Percentiles rank a stretch among this genome's conserved stretches.
phyloP scores from a whole-genome alignment of 495 filamentous ascomycete species.

The Viridothelium virens region DNA sequence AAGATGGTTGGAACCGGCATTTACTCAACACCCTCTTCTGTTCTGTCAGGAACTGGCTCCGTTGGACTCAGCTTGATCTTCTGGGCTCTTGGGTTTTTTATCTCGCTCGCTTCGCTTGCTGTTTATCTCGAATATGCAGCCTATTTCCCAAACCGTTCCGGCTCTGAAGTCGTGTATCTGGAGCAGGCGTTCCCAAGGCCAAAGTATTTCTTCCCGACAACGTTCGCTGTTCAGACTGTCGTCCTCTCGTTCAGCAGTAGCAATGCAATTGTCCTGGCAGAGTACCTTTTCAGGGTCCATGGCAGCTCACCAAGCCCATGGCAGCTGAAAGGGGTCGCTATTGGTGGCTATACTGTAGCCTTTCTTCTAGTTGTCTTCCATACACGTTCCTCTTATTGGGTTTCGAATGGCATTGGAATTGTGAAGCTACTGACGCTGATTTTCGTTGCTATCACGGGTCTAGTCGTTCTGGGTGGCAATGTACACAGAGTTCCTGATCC shows the following conservation, averaged over 20 bases:
- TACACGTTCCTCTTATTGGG: slow-evolving; percentile 47
- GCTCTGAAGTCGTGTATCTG: slow-evolving; percentile 57
- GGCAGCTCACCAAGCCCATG: slow-evolving; percentile 44
- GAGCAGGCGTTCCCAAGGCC: slow-evolving; percentile 59
- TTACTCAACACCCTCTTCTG: slow-evolving; percentile 53
- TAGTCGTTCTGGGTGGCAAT: slow-evolving; percentile 54
- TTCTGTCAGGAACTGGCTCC: slow-evolving; percentile 50
- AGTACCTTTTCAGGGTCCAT: slow-evolving; percentile 49
- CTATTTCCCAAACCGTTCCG: slow-evolving; percentile 58
- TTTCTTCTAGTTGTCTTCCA: slow-evolving; percentile 45
- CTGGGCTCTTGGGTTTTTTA: slow-evolving; percentile 52
- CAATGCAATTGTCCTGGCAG: slow-evolving; percentile 52
- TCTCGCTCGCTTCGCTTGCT: slow-evolving; percentile 43
- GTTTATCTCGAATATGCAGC: slow-evolving; percentile 55
- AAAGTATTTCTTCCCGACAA: slow-evolving; percentile 51
- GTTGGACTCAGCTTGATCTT: slow-evolving; percentile 53
- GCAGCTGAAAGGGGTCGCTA: slow-evolving; percentile 56
- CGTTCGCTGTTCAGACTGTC: slow-evolving; percentile 53
- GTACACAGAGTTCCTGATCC: slow-evolving; percentile 48
- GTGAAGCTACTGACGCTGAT: slow-evolving; percentile 50
- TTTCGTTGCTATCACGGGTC: slow-evolving; percentile 52
- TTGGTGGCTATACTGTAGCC: slow-evolving; percentile 52
- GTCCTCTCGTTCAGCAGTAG: slow-evolving; percentile 55
- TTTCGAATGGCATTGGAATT: slow-evolving; percentile 51
- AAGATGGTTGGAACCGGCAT: slow-evolving; percentile 62